Evolutionary conservation across 2,329 filamentous ascomycete species (phyloP), one percentile per base, ranked within the genome.

Genomic region (Ceratocystis albifundus): DNA sequence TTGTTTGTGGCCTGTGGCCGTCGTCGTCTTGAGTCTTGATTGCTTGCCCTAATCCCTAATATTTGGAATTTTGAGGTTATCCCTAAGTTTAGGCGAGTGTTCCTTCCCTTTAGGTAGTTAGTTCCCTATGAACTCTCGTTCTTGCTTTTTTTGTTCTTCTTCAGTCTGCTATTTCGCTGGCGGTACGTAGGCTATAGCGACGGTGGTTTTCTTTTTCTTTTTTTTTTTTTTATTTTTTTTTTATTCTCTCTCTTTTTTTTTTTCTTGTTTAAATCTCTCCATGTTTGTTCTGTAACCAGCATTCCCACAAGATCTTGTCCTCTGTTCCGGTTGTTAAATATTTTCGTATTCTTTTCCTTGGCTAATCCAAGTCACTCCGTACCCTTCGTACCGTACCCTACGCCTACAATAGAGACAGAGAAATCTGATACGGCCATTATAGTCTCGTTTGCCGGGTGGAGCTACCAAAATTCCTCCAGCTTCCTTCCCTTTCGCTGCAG

Each of bases 11-110:
- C n/a, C 2, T 53, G 48, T n/a, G 48, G n/a, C n/a, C 2, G n/a
- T 59, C 12, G 48, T 53, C 2, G 10, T 22, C 25, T 41, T 41
- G 36, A 41, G 10, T 22, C 25, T 41, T 41, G 36, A 41, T 53
- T 53, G 48, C 48, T 28, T 36, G 55, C 55, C 55, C 28, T 59
- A 30, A 20, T 15, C n/a, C n/a, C n/a, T n/a, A n/a, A n/a, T n/a
- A n/a, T n/a, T n/a, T n/a, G n/a, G n/a, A n/a, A 15, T 41, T 41
- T 15, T 10, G 36, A 2, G 32, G 28, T 59, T 59, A n/a, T 59
- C 55, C 55, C 55, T 59, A 30, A 17, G 55, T 59, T 59, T 59
- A 59, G 28, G 28, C 55, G 55, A 17, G 20, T 15, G 55, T 36
- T 59, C 55, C n/a, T 59, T 59, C 55, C 55, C 55, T 59, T 12